These are phyloP conservation scores for Raffaelea arxii DNA, from an alignment of 2,329 filamentous ascomycete genomes.

Conservation along the genomic window DNA sequence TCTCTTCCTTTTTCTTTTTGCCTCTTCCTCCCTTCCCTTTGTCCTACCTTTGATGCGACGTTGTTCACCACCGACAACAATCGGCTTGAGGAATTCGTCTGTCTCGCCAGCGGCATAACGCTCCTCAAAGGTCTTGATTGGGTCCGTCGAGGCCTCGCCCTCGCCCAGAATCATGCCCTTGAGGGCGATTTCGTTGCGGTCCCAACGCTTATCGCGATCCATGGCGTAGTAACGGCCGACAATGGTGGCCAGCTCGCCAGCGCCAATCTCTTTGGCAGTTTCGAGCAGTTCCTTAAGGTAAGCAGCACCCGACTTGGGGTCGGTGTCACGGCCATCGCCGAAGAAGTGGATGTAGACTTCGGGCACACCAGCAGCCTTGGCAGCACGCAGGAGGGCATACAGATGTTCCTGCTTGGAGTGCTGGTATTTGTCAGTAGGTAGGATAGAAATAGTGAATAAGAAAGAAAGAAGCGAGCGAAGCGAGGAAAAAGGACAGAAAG, in stretches of 20 bases:
- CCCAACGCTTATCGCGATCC: constrained; percentile 99
- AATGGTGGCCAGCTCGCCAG: constrained; percentile 82
- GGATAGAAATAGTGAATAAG: neutral
- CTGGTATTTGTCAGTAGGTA: constrained; percentile 23
- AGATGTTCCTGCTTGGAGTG: constrained; percentile 95
- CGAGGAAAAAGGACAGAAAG: neutral
- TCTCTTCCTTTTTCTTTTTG: no score
- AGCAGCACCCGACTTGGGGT: constrained; percentile 82
- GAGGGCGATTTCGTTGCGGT: constrained; percentile 80
- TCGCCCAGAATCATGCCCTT: constrained; percentile 80
- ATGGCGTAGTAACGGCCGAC: constrained; percentile 97
- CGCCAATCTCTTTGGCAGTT: constrained; percentile 71
- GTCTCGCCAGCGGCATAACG: constrained; percentile 82
- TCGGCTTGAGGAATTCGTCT: constrained; percentile 97
- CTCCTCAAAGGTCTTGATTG: constrained; percentile 76
- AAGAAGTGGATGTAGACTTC: constrained; percentile 99
- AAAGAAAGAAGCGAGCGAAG: neutral
- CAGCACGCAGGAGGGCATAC: constrained; percentile 75
- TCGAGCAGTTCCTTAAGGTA: constrained; percentile 84
- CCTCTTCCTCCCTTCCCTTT: no score
- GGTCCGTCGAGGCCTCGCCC: constrained; percentile 76
- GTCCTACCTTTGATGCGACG: constrained; percentile 77
- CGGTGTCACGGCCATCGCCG: constrained; percentile 92
- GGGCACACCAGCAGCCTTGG: constrained; percentile 78
- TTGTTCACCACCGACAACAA: constrained; percentile 84